Base-by-base conservation (phyloP, 768 basidiomycete genomes). In the Candolleomyces efflorescens region DNA sequence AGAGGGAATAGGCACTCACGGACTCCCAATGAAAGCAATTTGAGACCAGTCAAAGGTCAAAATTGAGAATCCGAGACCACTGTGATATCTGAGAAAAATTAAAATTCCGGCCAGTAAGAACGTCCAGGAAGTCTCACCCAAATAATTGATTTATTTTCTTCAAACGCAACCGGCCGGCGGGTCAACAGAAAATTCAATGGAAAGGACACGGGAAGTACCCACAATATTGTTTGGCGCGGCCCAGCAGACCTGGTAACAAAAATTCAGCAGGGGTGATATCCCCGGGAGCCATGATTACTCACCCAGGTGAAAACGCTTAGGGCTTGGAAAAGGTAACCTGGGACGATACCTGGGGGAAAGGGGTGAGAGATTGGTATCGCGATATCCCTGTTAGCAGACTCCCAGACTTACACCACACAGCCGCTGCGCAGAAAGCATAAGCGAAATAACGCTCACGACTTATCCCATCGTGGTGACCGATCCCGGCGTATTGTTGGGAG, bases 21-120 rank as follows among this genome's bases (percentile, higher is more conserved):
- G 85, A 59, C 83, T 83, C 12, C 85, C 85, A 56, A 82, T 82
- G 56, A 82, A 89, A 3, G 86, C 83, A 54, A 90, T 88, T 66
- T 87, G 82, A 51, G 77, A 79, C 83, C 84, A 85, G 65, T 84
- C 84, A 62, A 85, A 80, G 3, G 79, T 80, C 18, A 82, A 59
- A 32, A 81, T 43, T 3, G 79, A 80, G 62, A 83, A 78, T n/a
- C 82, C 82, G 12, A 82, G 67, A 9, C 79, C 79, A 54, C 75
- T 78, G 56, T 71, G 75, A 61, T 82, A 83, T 48, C 78, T 78
- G 47, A 47, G 3, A 22, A 26, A 22, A 52, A 32, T 45, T 52
- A 36, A 62, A 36, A 11, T 46, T 37, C 37, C 5, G 32, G 18
- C 3, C 12, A 4, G 20, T 18, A 27, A 48, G 48, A 12, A 15